phyloP scores from a whole-genome alignment of 192 early-diverging fungal genomes.

The Linnemannia schmuckeri region DNA sequence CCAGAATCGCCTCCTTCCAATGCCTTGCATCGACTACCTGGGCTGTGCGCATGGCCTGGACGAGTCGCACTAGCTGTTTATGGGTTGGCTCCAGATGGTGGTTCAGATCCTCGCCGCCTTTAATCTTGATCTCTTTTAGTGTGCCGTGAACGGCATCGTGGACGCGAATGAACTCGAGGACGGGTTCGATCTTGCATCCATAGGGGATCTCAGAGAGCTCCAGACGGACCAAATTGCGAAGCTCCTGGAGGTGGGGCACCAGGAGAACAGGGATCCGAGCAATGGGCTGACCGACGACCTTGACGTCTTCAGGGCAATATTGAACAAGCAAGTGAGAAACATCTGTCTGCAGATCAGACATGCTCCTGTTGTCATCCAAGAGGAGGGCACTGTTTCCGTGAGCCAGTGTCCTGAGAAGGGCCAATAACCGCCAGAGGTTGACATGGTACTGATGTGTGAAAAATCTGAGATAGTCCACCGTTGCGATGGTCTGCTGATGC shows the following conservation, averaged over 20 bases:
- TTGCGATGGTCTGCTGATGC: not conserved
- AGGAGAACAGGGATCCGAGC: constrained; percentile 10
- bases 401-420: not conserved
- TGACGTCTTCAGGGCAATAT: constrained; percentile 33
- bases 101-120: constrained; percentile 33
- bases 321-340: constrained; percentile 17
- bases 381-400: not conserved
- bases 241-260: constrained; percentile 12
- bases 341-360: constrained; percentile 20
- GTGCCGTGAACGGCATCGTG: constrained; percentile 38
- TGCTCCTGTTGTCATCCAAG: constrained; percentile 23
- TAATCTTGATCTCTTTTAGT: constrained; percentile 51
- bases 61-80: constrained; percentile 16
- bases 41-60: constrained; percentile 46
- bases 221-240: constrained; percentile 36
- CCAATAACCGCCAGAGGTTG: constrained; percentile 30
- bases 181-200: constrained; percentile 24
- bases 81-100: constrained; percentile 13
- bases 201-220: constrained; percentile 38
- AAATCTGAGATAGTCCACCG: constrained; percentile 47
- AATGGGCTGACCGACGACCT: constrained; percentile 35
- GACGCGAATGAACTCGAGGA: constrained; percentile 49
- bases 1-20: constrained; percentile 43
- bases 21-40: constrained; percentile 49
- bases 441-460: constrained; percentile 35